These are phyloP conservation scores for Telfairia occidentalis DNA, from an alignment of 331 rosid species.

Conservation along the genomic window DNA sequence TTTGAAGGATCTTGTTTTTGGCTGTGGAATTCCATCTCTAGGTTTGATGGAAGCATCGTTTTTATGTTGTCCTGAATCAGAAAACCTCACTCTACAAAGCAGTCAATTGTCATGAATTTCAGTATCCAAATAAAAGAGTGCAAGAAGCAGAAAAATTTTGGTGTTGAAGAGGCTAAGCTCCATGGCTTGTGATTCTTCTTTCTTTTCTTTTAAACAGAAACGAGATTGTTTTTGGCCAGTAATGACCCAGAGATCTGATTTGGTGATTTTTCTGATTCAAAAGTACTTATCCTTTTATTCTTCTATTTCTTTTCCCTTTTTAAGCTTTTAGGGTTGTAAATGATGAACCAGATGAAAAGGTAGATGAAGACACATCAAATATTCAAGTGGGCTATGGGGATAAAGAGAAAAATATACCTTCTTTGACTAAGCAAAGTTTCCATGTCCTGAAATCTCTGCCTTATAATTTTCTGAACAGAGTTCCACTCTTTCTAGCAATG, in stretches of 20 bases:
- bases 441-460: constrained; percentile 13
- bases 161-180: background rate
- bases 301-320: background rate
- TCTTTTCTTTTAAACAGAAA: background rate
- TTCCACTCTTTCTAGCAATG: background rate
- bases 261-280: background rate
- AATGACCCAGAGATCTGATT: background rate
- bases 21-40: constrained; percentile 7
- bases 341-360: background rate
- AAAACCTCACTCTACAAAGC: constrained; percentile 28
- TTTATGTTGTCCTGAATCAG: constrained; percentile 18
- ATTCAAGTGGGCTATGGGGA: background rate
- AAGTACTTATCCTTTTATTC: background rate
- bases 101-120: background rate
- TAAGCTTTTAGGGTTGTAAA: background rate
- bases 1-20: constrained; percentile 12
- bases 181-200: background rate
- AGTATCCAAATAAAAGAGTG: background rate
- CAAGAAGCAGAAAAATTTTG: background rate
- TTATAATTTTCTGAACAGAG: constrained; percentile 1
- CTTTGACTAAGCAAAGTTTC: constrained; percentile 25
- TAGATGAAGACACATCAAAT: background rate
- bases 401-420: constrained; percentile 25
- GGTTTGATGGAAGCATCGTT: constrained; percentile 15
- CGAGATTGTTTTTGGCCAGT: background rate